Evolutionary conservation across 768 basidiomycete species (phyloP).

Genomic region (Filobasidium floriforme): DNA sequence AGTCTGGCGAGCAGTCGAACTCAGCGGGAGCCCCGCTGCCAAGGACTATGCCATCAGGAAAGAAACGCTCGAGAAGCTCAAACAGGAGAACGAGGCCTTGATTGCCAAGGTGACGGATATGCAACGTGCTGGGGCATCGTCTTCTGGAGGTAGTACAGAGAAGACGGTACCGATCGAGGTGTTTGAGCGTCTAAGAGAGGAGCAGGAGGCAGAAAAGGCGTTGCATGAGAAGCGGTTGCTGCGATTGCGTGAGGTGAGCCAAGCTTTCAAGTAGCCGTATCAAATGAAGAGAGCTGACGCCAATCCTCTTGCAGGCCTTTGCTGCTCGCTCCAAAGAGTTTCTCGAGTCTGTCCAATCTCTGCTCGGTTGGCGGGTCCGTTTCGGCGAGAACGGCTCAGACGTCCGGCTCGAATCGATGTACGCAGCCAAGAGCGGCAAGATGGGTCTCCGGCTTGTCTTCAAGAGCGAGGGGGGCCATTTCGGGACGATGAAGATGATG

Average conservation of each 20-base stretch:
- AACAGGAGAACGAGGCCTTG: constrained; percentile 74
- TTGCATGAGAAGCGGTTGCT: constrained; percentile 71
- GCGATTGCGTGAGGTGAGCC: constrained; percentile 67
- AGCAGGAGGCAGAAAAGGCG: constrained; percentile 62
- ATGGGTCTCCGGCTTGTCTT: constrained; percentile 63
- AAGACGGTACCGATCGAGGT: constrained; percentile 68
- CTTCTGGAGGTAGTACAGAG: constrained; percentile 1
- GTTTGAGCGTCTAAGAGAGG: constrained; percentile 63
- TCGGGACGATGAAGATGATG: constrained; percentile 43
- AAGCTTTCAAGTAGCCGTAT: background rate
- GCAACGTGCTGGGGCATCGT: constrained; percentile 46
- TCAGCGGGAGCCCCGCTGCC: constrained; percentile 74
- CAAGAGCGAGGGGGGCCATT: constrained; percentile 44
- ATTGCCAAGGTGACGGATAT: constrained; percentile 60
- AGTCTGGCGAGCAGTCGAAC: constrained; percentile 42
- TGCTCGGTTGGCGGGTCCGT: constrained; percentile 82
- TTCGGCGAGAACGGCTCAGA: constrained; percentile 80
- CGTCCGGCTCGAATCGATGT: constrained; percentile 81
- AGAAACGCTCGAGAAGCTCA: constrained; percentile 65
- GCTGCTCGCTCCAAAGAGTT: constrained; percentile 79
- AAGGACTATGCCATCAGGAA: constrained; percentile 70
- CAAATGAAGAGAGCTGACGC: background rate
- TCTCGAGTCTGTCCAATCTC: constrained; percentile 77
- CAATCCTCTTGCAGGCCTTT: constrained; percentile 56
- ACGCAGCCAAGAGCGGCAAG: constrained; percentile 66